A percentile compares a stretch with the other conserved stretches of the same genome.
phyloP scores from a whole-genome alignment of 106 monocot species.

The Narthecium ossifragum region DNA sequence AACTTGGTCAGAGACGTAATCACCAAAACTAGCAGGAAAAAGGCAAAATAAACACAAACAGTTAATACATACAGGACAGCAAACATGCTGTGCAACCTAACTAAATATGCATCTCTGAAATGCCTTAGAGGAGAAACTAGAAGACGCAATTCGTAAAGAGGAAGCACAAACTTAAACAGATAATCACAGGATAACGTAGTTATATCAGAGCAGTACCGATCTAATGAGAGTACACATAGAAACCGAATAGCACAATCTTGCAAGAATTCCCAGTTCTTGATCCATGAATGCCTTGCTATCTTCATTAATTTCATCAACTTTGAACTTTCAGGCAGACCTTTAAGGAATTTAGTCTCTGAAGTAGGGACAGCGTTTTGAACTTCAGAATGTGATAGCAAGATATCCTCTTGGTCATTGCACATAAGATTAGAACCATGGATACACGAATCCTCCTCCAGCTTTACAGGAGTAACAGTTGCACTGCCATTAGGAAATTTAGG shows the following conservation, averaged over 20 bases:
- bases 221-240: slow-evolving; percentile 84
- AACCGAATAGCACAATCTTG: slow-evolving; percentile 97
- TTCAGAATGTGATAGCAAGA: slow-evolving; percentile 3
- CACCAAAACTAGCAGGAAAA: slow-evolving; percentile 73
- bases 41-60: slow-evolving; percentile 1
- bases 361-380: slow-evolving; percentile 18
- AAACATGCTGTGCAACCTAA: no score
- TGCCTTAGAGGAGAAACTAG: background rate
- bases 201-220: no score
- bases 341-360: slow-evolving; percentile 15
- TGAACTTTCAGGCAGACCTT: slow-evolving; percentile 36
- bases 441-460: slow-evolving; percentile 38
- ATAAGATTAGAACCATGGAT: slow-evolving; percentile 12
- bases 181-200: no score
- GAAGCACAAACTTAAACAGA: background rate
- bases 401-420: slow-evolving; percentile 19
- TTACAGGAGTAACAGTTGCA: slow-evolving; percentile 26
- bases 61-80: background rate
- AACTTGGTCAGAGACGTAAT: slow-evolving; percentile 98
- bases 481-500: slow-evolving; percentile 6
- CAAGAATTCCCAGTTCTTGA: slow-evolving; percentile 93
- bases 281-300: slow-evolving; percentile 58
- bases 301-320: slow-evolving; percentile 69
- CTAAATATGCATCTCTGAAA: no score
- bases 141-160: background rate